phyloP scores from a whole-genome alignment of 2,329 filamentous ascomycete genomes.

The Sarocladiaceae sp. region DNA sequence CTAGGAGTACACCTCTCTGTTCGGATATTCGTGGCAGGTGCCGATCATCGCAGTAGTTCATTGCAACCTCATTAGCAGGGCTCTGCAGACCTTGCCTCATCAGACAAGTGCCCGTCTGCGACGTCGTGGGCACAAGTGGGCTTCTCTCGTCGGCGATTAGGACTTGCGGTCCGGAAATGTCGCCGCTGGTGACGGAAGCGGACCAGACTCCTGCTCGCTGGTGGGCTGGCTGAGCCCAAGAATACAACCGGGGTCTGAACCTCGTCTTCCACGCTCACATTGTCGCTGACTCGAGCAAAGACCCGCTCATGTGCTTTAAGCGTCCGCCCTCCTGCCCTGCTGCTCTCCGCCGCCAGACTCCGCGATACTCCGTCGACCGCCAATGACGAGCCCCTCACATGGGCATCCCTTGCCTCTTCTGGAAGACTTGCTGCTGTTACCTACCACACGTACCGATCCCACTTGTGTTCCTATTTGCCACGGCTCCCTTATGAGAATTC shows the following conservation, averaged over 20 bases:
- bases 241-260: conserved; percentile 1
- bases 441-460: neutral
- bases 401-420: conserved; percentile 1
- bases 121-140: neutral
- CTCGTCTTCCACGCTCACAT: conserved; percentile 1
- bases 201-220: neutral
- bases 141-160: neutral
- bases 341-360: conserved; percentile 5
- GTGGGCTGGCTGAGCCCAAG: neutral
- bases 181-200: neutral
- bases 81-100: neutral
- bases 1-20: neutral
- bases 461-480: conserved; percentile 5
- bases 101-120: neutral
- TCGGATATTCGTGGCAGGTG: conserved; percentile 6
- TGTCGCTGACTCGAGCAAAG: conserved; percentile 5
- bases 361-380: neutral
- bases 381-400: neutral
- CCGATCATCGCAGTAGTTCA: neutral
- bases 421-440: neutral
- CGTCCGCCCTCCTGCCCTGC: neutral
- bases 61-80: neutral
- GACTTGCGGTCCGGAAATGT: conserved; percentile 8
- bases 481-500: conserved; percentile 1
- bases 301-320: conserved; percentile 3